phyloP scores from a whole-genome alignment of 2,329 filamentous ascomycete genomes.

The Aspergillus pseudoviridinutans region DNA sequence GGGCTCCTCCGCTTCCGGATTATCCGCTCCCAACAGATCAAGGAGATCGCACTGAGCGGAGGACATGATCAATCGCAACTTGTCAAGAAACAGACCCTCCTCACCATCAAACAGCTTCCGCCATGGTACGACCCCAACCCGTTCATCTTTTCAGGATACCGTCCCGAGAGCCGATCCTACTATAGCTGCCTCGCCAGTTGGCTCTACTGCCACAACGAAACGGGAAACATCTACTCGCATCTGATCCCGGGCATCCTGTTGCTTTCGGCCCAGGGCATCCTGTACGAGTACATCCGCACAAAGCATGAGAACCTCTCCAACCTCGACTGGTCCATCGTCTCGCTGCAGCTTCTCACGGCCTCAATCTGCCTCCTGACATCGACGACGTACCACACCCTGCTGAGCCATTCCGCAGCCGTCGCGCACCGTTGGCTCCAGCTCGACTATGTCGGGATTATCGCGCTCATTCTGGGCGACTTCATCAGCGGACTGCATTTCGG shows the following conservation, averaged over 20 bases:
- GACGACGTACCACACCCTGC: constrained; percentile 30
- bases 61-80: neutral
- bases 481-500: constrained; percentile 33
- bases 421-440: constrained; percentile 22
- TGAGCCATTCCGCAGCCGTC: constrained; percentile 29
- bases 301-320: constrained; percentile 2
- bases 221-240: constrained; percentile 44
- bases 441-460: constrained; percentile 33
- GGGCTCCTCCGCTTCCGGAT: constrained; percentile 1
- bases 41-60: neutral
- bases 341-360: constrained; percentile 21
- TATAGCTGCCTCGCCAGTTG: constrained; percentile 38
- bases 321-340: constrained; percentile 14
- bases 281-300: constrained; percentile 9
- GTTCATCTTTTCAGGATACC: constrained; percentile 43
- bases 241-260: constrained; percentile 40
- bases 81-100: constrained; percentile 12
- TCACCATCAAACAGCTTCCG: constrained; percentile 36
- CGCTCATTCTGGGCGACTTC: constrained; percentile 32
- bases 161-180: constrained; percentile 38
- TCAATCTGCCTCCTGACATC: constrained; percentile 33
- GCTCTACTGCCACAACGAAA: constrained; percentile 44
- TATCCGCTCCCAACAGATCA: neutral
- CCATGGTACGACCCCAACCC: constrained; percentile 43
- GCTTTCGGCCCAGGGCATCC: constrained; percentile 1